Percentiles rank a stretch among this genome's conserved stretches.
phyloP scores from a whole-genome alignment of 2,329 filamentous ascomycete genomes.

The Xylariales sp. region DNA sequence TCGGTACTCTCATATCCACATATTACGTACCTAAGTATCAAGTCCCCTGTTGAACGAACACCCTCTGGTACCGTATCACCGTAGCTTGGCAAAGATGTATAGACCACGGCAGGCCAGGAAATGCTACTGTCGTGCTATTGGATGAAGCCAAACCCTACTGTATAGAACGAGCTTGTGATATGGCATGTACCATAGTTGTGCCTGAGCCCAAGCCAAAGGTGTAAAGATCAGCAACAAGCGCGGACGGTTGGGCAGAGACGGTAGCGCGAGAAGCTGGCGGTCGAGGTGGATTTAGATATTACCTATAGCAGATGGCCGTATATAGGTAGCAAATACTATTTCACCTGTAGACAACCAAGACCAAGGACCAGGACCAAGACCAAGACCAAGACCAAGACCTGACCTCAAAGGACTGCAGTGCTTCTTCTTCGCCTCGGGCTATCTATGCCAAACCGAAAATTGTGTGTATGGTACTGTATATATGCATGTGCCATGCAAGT shows the following conservation, averaged over 20 bases:
- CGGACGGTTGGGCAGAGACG: constrained; percentile 37
- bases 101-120: neutral
- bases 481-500: constrained; percentile 10
- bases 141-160: constrained; percentile 21
- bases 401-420: neutral
- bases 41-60: constrained; percentile 27
- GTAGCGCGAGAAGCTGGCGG: constrained; percentile 25
- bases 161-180: constrained; percentile 23
- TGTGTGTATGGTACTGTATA: constrained; percentile 9
- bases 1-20: constrained; percentile 12
- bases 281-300: constrained; percentile 23
- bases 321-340: constrained; percentile 6
- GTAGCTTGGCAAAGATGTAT: constrained; percentile 15
- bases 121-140: constrained; percentile 28
- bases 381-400: neutral
- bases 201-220: constrained; percentile 35
- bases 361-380: no score
- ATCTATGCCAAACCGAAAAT: constrained; percentile 5
- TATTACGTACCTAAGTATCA: constrained; percentile 28
- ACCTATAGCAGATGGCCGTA: neutral
- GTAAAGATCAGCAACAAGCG: constrained; percentile 32
- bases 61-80: constrained; percentile 19
- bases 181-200: constrained; percentile 32
- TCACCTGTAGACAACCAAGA: neutral
- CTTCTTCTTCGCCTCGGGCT: neutral